A percentile compares a stretch with the other conserved stretches of the same genome.
phyloP scores from a whole-genome alignment of 2,329 filamentous ascomycete species.

The Xylariaceae sp. region DNA sequence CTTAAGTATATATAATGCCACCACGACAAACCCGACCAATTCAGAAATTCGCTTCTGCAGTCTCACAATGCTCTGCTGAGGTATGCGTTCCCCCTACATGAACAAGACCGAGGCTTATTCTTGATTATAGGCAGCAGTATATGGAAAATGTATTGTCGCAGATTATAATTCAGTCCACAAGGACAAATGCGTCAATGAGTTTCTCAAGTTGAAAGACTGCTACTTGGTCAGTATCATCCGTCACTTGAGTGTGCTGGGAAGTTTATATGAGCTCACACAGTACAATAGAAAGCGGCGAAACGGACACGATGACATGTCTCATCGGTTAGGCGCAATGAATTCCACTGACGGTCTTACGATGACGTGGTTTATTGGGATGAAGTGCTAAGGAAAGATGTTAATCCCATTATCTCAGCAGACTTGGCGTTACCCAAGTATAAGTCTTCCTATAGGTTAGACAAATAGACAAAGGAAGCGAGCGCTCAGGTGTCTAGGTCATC shows the following conservation, averaged over 20 bases:
- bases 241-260: background rate
- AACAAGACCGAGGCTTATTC: background rate
- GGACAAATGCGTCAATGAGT: slow-evolving; percentile 86
- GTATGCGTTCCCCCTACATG: slow-evolving; percentile 35
- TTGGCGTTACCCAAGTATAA: too few species aligned
- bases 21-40: slow-evolving; percentile 53
- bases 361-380: too few species aligned
- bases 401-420: too few species aligned
- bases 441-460: too few species aligned
- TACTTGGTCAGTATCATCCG: slow-evolving; percentile 71
- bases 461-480: too few species aligned
- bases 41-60: slow-evolving; percentile 57
- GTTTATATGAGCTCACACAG: slow-evolving; percentile 11
- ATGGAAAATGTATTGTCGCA: slow-evolving; percentile 87
- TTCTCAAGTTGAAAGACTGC: slow-evolving; percentile 83
- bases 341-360: slow-evolving; percentile 54
- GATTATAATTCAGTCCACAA: slow-evolving; percentile 91
- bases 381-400: too few species aligned
- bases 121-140: slow-evolving; percentile 68
- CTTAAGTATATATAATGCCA: slow-evolving; percentile 37
- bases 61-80: slow-evolving; percentile 58
- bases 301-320: slow-evolving; percentile 56
- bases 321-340: slow-evolving; percentile 68
- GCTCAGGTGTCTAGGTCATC: too few species aligned
- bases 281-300: slow-evolving; percentile 53